Conservation (phyloP, 306 rosid genomes). For the Ochetophila trinervis region DNA sequence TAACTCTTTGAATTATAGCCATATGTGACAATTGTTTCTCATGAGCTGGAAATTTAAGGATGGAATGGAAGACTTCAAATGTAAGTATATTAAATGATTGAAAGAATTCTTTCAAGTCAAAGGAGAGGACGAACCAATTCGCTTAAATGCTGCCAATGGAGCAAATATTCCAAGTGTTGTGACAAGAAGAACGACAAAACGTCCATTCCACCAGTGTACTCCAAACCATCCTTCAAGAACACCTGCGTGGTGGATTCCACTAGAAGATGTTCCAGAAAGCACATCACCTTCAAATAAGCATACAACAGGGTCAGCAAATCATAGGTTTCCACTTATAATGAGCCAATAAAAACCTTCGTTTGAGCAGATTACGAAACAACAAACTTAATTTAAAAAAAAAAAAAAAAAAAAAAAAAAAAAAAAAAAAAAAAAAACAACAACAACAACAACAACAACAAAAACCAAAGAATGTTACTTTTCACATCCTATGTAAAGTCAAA, state of each 20-base stretch:
- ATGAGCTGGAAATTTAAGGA: not conserved
- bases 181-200: slow-evolving; percentile 49
- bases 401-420: too few species aligned
- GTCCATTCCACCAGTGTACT: slow-evolving; percentile 78
- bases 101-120: not conserved
- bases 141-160: slow-evolving; percentile 71
- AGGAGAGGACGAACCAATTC: slow-evolving; percentile 56
- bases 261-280: slow-evolving; percentile 81
- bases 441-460: too few species aligned
- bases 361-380: not conserved
- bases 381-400: not conserved
- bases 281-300: slow-evolving; percentile 68
- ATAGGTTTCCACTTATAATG: not conserved
- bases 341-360: not conserved
- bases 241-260: slow-evolving; percentile 69
- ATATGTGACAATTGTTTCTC: not conserved
- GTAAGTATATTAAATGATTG: not conserved
- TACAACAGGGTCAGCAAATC: slow-evolving; percentile 29
- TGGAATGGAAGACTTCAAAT: slow-evolving; percentile 2
- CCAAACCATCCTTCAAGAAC: slow-evolving; percentile 95
- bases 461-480: not conserved
- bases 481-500: not conserved
- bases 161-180: slow-evolving; percentile 58
- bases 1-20: not conserved
- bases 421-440: too few species aligned